phyloP scores from a whole-genome alignment of 2,329 filamentous ascomycete species.

The Trichophyton equinum region DNA sequence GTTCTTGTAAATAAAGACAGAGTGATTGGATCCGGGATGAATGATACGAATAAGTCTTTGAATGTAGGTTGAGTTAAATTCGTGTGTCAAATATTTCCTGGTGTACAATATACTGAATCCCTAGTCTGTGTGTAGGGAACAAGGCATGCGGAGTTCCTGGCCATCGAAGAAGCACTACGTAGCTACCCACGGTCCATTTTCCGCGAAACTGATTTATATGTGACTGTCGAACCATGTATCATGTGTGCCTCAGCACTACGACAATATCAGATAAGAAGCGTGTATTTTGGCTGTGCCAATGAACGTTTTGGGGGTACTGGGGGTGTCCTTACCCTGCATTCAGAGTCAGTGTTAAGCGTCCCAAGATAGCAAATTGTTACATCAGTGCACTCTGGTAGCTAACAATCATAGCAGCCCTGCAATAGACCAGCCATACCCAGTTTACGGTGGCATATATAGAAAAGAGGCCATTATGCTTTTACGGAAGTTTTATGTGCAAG shows the following conservation, averaged over 20 bases:
- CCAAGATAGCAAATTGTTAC: background rate
- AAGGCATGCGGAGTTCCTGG: slow-evolving; percentile 89
- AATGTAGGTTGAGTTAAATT: slow-evolving; percentile 35
- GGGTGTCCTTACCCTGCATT: slow-evolving; percentile 78
- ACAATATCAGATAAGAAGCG: slow-evolving; percentile 74
- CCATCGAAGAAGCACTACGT: slow-evolving; percentile 54
- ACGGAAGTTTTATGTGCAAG: slow-evolving; percentile 91
- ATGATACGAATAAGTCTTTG: slow-evolving; percentile 84
- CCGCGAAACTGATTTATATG: slow-evolving; percentile 68
- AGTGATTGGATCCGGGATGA: slow-evolving; percentile 85
- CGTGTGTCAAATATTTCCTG: background rate
- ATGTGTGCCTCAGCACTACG: slow-evolving; percentile 93
- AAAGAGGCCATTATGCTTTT: slow-evolving; percentile 89
- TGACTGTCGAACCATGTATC: slow-evolving; percentile 95
- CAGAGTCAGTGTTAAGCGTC: slow-evolving; percentile 37
- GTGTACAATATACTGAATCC: background rate
- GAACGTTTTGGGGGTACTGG: slow-evolving; percentile 96
- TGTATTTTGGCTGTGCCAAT: slow-evolving; percentile 91
- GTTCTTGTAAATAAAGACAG: slow-evolving; percentile 71
- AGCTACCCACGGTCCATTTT: slow-evolving; percentile 57
- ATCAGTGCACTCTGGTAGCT: background rate
- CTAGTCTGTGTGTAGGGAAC: slow-evolving; percentile 54
- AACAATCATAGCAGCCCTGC: slow-evolving; percentile 42
- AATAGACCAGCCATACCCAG: slow-evolving; percentile 66
- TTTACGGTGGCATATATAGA: slow-evolving; percentile 74